Percentiles rank a stretch among this genome's conserved stretches.
These are phyloP conservation scores for Exophiala sideris DNA, from an alignment of 2,329 filamentous ascomycete species.

Conservation along the genomic window DNA sequence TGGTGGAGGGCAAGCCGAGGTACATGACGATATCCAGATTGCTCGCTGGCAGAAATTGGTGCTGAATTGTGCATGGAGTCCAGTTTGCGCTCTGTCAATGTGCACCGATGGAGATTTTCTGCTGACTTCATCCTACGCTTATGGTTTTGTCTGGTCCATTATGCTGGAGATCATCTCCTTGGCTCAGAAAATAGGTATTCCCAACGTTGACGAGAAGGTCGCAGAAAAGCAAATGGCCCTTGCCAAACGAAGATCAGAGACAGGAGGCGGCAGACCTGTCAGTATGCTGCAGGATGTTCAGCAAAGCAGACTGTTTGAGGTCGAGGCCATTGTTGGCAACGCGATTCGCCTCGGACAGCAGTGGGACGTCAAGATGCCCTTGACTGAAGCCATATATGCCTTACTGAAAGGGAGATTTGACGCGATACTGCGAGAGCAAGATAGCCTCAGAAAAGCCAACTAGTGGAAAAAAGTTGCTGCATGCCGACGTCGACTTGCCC, in stretches of 20 bases:
- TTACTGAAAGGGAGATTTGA: slow-evolving; percentile 30
- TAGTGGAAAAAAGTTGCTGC: too few species aligned
- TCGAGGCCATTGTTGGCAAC: slow-evolving; percentile 56
- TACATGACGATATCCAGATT: slow-evolving; percentile 35
- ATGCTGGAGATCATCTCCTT: slow-evolving; percentile 47
- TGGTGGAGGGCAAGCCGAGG: slow-evolving; percentile 46
- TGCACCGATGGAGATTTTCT: slow-evolving; percentile 51
- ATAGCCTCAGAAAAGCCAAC: too few species aligned
- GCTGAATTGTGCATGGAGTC: slow-evolving; percentile 51
- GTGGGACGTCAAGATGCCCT: slow-evolving; percentile 41
- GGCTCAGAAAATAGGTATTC: slow-evolving; percentile 43
- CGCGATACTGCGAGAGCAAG: slow-evolving; percentile 11
- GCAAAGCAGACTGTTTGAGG: slow-evolving; percentile 54
- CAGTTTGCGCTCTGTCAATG: slow-evolving; percentile 52
- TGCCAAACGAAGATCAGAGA: slow-evolving; percentile 36
- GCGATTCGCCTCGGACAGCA: slow-evolving; percentile 50
- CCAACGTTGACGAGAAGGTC: slow-evolving; percentile 42
- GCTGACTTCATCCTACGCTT: slow-evolving; percentile 34
- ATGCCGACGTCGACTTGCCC: too few species aligned
- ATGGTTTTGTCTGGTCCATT: slow-evolving; percentile 46
- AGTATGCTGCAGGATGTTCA: slow-evolving; percentile 53
- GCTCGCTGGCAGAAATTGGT: slow-evolving; percentile 43
- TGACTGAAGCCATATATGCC: slow-evolving; percentile 29
- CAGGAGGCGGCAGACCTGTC: slow-evolving; percentile 36
- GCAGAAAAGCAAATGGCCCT: slow-evolving; percentile 45